Evolutionary conservation across 176 grass and related monocot genomes (phyloP), one percentile per base, ranked within the genome.

Genomic region (Avena sativa): DNA sequence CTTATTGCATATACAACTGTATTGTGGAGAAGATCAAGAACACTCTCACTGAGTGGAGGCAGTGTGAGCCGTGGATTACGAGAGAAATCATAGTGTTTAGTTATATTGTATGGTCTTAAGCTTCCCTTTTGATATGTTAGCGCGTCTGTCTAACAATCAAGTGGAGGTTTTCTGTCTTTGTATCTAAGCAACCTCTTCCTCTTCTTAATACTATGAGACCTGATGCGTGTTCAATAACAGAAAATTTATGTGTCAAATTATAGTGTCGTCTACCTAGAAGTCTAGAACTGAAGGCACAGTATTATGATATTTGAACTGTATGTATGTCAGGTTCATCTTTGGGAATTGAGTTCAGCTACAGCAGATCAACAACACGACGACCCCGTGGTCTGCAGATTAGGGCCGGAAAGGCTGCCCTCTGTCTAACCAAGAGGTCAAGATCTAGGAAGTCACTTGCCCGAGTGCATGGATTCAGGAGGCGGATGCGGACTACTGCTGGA

Each of bases 381-480:
- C 94, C 81, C 28, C 85, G 83, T 23, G 76, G 83, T 74, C 49
- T 98, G 60, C 90, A 94, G 84, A 95, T 99, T 86, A 94, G 92
- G 82, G 97, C 94, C 49, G 87, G 87, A 38, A 99, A 94, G 85
- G 89, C 90, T 88, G 86, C 90, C 49, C 92, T 94, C 30, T 95
- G 88, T 81, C 30, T 91, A 90, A 98, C 96, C 23, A 98, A 96
- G 79, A 93, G 96, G 63, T 87, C 81, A 46, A 93, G 93, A 81
- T 98, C 96, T 79, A 89, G 93, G 82, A 99, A 99, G 74, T 99
- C 94, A 46, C 89, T 96, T 83, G 94, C 94, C 49, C 92, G 92
- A 16, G 89, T 88, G 19, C 94, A 99, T 78, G 97, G 97, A 60
- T 99, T 99, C 89, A 90, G 87, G 21, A 90, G 86, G 83, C 81